phyloP scores from a whole-genome alignment of 345 rosid genomes.

The Melaleuca quinquenervia region DNA sequence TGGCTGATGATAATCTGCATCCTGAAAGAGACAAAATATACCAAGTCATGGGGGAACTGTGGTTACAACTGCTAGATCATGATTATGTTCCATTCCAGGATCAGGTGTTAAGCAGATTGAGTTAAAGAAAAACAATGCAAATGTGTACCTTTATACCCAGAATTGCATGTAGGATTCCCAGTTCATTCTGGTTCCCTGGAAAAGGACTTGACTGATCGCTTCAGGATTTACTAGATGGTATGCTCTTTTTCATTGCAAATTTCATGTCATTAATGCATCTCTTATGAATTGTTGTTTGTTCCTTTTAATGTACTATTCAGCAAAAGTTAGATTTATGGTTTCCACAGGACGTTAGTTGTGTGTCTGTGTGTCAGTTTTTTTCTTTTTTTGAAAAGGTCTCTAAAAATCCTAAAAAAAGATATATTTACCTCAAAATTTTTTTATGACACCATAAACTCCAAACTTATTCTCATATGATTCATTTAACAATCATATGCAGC shows the following conservation, averaged over 20 bases:
- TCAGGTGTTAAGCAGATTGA: background rate
- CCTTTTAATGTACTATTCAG: background rate
- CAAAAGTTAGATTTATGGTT: background rate
- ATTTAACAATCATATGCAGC: background rate
- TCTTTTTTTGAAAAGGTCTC: background rate
- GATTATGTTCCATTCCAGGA: conserved; percentile 11
- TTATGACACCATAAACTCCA: background rate
- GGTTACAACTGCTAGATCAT: conserved; percentile 34
- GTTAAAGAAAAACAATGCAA: background rate
- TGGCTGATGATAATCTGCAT: conserved; percentile 54
- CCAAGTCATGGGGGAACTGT: conserved; percentile 23
- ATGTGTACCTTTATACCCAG: background rate
- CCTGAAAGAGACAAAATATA: conserved; percentile 46
- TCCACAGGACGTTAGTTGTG: background rate
- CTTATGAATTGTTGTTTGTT: background rate
- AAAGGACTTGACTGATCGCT: background rate
- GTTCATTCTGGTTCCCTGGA: background rate
- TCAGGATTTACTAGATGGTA: background rate
- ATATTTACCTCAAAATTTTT: background rate
- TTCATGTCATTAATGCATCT: background rate
- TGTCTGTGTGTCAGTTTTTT: too few species aligned
- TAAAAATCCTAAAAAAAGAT: background rate
- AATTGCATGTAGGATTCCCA: background rate
- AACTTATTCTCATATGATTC: background rate
- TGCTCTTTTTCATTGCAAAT: background rate